These are phyloP conservation scores for Pilaira anomala DNA, from an alignment of 192 early-diverging fungal species.

Conservation along the genomic window DNA sequence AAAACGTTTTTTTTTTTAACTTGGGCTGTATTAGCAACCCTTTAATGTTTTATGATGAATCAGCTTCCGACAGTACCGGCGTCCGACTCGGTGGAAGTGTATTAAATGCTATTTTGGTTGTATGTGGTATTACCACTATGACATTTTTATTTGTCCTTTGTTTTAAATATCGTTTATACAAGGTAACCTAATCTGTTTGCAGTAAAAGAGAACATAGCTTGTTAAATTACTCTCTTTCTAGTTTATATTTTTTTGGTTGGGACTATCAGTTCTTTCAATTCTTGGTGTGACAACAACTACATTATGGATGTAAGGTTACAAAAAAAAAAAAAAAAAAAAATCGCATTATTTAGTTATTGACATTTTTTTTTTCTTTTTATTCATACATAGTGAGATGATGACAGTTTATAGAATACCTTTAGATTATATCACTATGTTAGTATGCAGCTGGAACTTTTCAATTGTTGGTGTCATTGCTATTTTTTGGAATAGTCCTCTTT, in stretches of 20 bases:
- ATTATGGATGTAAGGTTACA: slow-evolving; percentile 4
- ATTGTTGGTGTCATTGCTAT: slow-evolving; percentile 61
- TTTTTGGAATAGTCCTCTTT: slow-evolving; percentile 72
- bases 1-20: neutral
- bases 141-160: slow-evolving; percentile 15
- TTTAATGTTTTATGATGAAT: slow-evolving; percentile 1
- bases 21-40: neutral
- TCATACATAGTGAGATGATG: slow-evolving; percentile 30
- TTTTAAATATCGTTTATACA: slow-evolving; percentile 12
- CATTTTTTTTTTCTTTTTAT: neutral
- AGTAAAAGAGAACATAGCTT: too few species aligned
- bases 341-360: neutral
- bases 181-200: neutral
- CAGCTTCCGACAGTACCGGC: neutral
- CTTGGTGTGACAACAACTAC: slow-evolving; percentile 2
- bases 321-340: neutral
- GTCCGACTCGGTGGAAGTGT: slow-evolving; percentile 2
- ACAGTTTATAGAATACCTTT: slow-evolving; percentile 48
- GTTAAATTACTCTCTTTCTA: neutral
- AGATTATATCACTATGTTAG: slow-evolving; percentile 63
- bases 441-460: slow-evolving; percentile 71
- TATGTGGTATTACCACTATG: slow-evolving; percentile 1
- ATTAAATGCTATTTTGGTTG: neutral
- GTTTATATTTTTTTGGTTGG: slow-evolving; percentile 15
- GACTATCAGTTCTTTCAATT: slow-evolving; percentile 2